These are phyloP conservation scores for Aristolochia californica DNA, from an alignment of 164 flowering plant species.

Conservation along the genomic window DNA sequence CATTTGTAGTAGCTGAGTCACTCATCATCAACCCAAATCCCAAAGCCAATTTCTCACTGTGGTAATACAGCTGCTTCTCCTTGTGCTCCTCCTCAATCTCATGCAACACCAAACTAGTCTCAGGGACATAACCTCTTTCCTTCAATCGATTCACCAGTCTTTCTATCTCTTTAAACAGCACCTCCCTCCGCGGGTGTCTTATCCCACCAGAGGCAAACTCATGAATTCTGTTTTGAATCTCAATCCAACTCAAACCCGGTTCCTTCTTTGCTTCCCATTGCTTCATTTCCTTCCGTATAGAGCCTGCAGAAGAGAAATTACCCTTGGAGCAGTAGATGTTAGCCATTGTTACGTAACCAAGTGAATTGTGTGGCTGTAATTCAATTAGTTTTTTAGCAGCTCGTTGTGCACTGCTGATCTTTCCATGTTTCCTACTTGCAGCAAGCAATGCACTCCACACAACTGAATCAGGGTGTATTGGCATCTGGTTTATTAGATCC, in stretches of 20 bases:
- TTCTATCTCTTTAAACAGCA: conserved; percentile 28
- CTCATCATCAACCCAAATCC: conserved; percentile 43
- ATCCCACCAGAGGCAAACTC: conserved; percentile 72
- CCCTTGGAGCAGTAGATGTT: conserved; percentile 49
- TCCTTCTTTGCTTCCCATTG: conserved; percentile 45
- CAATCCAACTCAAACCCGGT: conserved; percentile 82
- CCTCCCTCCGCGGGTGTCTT: conserved; percentile 34
- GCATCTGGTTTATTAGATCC: conserved; percentile 42
- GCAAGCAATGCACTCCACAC: conserved; percentile 74
- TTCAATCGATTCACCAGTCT: conserved; percentile 31
- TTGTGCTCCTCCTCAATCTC: conserved; percentile 65
- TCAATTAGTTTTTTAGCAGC: conserved; percentile 46
- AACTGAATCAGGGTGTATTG: conserved; percentile 58
- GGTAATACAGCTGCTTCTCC: conserved; percentile 51
- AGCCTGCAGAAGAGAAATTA: conserved; percentile 36
- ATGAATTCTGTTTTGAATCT: conserved; percentile 44
- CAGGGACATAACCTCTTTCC: conserved; percentile 58
- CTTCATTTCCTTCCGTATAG: conserved; percentile 48
- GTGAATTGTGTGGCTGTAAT: conserved; percentile 49
- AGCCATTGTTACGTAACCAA: conserved; percentile 55
- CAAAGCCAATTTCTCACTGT: conserved; percentile 81
- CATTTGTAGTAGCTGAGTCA: conserved; percentile 1
- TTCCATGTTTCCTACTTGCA: conserved; percentile 63
- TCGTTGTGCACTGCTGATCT: conserved; percentile 35
- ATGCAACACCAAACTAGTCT: conserved; percentile 40